Evolutionary conservation across 1,139 yeast species (phyloP), one percentile per base, ranked within the genome.

Genomic region (Meyerozyma guilliermondii): DNA sequence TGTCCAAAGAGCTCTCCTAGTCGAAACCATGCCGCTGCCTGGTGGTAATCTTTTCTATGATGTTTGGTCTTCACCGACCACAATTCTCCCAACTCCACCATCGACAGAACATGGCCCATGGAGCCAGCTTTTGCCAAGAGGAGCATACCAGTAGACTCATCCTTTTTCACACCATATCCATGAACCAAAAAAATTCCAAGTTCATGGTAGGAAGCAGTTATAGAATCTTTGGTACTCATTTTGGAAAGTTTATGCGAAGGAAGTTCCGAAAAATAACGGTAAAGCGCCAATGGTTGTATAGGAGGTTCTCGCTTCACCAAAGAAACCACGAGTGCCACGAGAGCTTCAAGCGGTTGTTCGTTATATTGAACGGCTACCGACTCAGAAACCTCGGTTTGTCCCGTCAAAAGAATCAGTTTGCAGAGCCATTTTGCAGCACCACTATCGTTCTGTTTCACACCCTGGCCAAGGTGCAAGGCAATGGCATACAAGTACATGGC

Each of bases 401-500:
- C 30, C 2, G 47, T 39, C 14, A 50, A 46, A 37, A 71, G 52
- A 13, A 71, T 56, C 44, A 72, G 62, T 46, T 65, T 63, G 49
- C 78, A 72, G 5, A 87, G 66, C 87, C 89, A 84, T 45, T 70
- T 65, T 37, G 83, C 68, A 1, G 89, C 78, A 43, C 74, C 77
- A 11, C 64, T 55, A 38, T 78, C 76, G 56, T 83, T 83, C 46
- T 73, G 76, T 24, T 78, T 71, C 13, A 83, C 80, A 0, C 95
- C 95, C 62, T 81, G 81, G 1, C 94, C 95, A 44, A 76, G 69
- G 43, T 85, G 68, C 27, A 86, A 62, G 0, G 92, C 84, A 50
- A 83, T 62, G 0, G 91, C 87, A 56, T 85, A 86, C 31, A 83
- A 59, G 39, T 81, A 72, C 84, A 81, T 84, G 1, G 92, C 95